Evolutionary conservation across 2,329 filamentous ascomycete species (phyloP), one percentile per base, ranked within the genome.

Genomic region (Sclerotinia trifoliorum): DNA sequence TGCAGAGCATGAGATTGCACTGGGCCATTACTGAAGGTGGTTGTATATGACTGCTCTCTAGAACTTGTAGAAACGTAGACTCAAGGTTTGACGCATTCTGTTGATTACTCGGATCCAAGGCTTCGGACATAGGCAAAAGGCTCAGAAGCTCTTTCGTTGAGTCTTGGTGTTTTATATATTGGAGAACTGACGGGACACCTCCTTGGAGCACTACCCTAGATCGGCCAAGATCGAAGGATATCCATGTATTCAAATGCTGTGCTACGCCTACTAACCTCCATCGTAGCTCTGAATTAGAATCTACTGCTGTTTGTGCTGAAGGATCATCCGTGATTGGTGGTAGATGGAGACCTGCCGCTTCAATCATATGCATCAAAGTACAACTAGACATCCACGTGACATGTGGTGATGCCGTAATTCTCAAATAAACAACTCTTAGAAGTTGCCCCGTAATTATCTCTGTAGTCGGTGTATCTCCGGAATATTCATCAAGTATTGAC

Each of bases 311-410:
- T n/a, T 51, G 54, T 35, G 24, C 7, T 7, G 32, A 26, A 26
- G 15, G 11, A 10, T 46, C 32, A 32, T 58, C 32, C 13, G 4
- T 32, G 11, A n/a, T 26, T n/a, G 76, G 67, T 1, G 73, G 71
- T 29, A 71, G 69, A 49, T 76, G 74, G n/a, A 76, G 48, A 2
- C 73, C 72, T n/a, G 68, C 71, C 19, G 72, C 71, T 69, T 76
- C 72, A 15, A 71, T 71, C 13, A 75, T 65, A 62, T 76, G 74
- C 58, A 76, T 69, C 1, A 71, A 55, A 5, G 67, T 74, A 51
- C 70, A 71, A 52, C 70, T 74, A 10, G 72, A 68, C 46, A 76
- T 66, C 74, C 74, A 76, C 8, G 73, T 67, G 10, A 68, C 61
- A 58, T 75, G 72, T 5, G 74, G 74, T n/a, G 70, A 66, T 21